Base-by-base conservation (phyloP, 768 basidiomycete species). In the Leccinellum luteum region DNA sequence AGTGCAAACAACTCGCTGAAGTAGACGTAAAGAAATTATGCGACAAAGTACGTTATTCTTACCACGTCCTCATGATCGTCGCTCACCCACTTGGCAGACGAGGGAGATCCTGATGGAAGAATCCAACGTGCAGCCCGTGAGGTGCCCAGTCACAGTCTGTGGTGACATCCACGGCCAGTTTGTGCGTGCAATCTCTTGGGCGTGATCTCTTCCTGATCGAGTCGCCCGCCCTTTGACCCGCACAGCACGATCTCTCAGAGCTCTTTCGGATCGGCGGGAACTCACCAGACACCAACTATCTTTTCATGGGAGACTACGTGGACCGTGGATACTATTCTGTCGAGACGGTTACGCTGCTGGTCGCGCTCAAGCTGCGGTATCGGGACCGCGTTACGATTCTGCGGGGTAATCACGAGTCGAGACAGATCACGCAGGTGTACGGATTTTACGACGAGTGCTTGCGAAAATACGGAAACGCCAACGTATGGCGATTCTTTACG, bases 251-350 rank as follows among this genome's bases (percentile, higher is more conserved):
- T 80, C 90, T 99, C 55, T 96, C 94, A 57, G 97, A 99, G 74
- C 88, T 98, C 43, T 98, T 99, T 78, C 88, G 95, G 55, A 98
- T 98, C 71, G 97, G 97, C 53, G 97, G 97, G 51, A 96, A 97
- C 78, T 96, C 93, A 14, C 97, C 97, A 45, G 94, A 97, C 75
- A 99, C 97, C 63, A 99, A 98, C 78, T 99, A 99, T 75, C 89
- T 99, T 67, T 99, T 98, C 81, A 99, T 99, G 97, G 97, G 97
- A 28, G 97, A 99, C 80, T 99, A 98, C 72, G 97, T 98, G 66
- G 97, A 98, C 79, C 87, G 95, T 69, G 96, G 96, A 19, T 99
- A 98, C 81, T 98, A 98, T 78, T 97, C 94, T 19, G 96, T 99
- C 56, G 97, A 99, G 78, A 99, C 97, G 1, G 95, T 99, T 65